Conservation (phyloP, 2,329 filamentous ascomycete genomes). For the Gremmenia infestans region DNA sequence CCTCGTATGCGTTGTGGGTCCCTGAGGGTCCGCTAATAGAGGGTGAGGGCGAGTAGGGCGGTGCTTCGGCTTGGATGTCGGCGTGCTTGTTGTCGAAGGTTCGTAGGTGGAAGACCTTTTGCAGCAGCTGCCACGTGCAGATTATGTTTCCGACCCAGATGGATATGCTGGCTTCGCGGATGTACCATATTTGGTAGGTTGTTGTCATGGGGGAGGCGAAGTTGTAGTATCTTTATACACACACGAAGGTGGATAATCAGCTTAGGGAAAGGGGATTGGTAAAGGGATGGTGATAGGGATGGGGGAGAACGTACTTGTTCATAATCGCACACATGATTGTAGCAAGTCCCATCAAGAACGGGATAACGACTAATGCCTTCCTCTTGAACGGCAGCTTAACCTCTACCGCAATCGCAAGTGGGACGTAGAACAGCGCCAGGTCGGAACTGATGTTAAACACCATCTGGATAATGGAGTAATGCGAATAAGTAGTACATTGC, state of each 20-base stretch:
- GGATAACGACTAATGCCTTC: conserved; percentile 38
- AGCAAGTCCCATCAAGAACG: conserved; percentile 45
- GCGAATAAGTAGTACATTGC: conserved; percentile 51
- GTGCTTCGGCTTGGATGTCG: conserved; percentile 5
- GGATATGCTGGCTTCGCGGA: conserved; percentile 45
- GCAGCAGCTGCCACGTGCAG: conserved; percentile 39
- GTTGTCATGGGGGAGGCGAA: conserved; percentile 29
- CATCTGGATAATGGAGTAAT: conserved; percentile 53
- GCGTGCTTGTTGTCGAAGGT: conserved; percentile 14
- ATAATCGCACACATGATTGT: conserved; percentile 48
- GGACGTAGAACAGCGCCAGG: conserved; percentile 50
- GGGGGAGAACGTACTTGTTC: conserved; percentile 35
- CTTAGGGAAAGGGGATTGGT: no score
- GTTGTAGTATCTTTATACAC: conserved; percentile 15
- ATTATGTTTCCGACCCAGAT: conserved; percentile 48
- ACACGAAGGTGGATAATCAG: neutral
- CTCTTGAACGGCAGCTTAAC: conserved; percentile 36
- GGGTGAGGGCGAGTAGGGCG: neutral
- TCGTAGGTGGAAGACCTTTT: conserved; percentile 20
- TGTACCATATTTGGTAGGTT: conserved; percentile 41
- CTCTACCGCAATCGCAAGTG: conserved; percentile 37
- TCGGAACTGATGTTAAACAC: conserved; percentile 55
- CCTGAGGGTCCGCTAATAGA: neutral
- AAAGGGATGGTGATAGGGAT: neutral
- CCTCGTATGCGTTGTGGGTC: neutral